These are phyloP conservation scores for Nepenthes alata DNA, from an alignment of 179 eudicot genomes.

Conservation along the genomic window DNA sequence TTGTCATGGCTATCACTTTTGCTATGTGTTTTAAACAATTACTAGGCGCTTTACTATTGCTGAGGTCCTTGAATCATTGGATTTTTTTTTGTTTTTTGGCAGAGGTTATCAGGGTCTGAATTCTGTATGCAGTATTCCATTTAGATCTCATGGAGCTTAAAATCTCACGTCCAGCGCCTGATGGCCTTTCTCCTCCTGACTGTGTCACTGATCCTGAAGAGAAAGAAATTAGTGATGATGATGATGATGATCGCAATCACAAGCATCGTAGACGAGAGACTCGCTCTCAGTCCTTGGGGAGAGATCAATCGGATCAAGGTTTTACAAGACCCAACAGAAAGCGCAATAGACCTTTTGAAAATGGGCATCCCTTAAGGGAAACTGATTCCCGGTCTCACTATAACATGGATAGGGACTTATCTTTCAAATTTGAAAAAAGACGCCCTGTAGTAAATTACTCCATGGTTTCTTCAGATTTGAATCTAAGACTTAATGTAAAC, in stretches of 20 bases:
- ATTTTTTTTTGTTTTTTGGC: too few species aligned
- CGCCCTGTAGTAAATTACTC: slow-evolving; percentile 31
- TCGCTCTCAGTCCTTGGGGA: slow-evolving; percentile 58
- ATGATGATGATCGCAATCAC: slow-evolving; percentile 96
- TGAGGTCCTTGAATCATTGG: too few species aligned
- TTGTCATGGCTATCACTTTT: too few species aligned
- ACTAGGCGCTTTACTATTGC: too few species aligned
- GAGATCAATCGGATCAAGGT: slow-evolving; percentile 50
- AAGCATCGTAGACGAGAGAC: slow-evolving; percentile 87
- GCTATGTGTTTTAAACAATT: too few species aligned
- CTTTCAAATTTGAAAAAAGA: slow-evolving; percentile 49
- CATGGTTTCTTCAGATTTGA: slow-evolving; percentile 24
- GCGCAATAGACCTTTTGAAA: slow-evolving; percentile 62
- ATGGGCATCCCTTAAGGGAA: slow-evolving; percentile 35
- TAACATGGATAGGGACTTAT: slow-evolving; percentile 33
- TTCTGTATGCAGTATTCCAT: neutral
- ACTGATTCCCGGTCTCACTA: slow-evolving; percentile 38
- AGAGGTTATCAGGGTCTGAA: neutral
- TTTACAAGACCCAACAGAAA: slow-evolving; percentile 55
- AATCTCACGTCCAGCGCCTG: slow-evolving; percentile 30
- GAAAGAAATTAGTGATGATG: slow-evolving; percentile 84
- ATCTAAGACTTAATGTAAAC: slow-evolving; percentile 23
- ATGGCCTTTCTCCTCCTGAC: slow-evolving; percentile 48
- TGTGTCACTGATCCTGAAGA: slow-evolving; percentile 70
- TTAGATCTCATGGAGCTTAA: slow-evolving; percentile 48